Base-by-base conservation (phyloP, 169 alveolate species). In the Plasmodium ovale region DNA sequence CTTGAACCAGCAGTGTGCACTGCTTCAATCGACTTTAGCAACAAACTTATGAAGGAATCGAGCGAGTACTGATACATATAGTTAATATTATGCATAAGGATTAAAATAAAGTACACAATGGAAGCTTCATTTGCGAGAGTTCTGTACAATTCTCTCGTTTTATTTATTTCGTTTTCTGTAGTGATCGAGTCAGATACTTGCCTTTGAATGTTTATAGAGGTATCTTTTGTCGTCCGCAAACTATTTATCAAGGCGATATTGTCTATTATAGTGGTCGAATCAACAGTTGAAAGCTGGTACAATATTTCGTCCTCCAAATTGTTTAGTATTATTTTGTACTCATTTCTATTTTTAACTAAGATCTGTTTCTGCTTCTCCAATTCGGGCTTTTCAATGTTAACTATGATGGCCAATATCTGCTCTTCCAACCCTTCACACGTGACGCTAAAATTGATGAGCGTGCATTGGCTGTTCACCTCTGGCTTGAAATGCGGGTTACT, bases 401-500 rank as follows among this genome's bases (percentile, higher is more conserved):
- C 99, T 53, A 98, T 98, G 92, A 94, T 96, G 19, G 98, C 98
- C 58, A 97, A 87, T 51, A 98, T 95, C 93, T 97, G 98, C 65
- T 98, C 99, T 95, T 98, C 99, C 72, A 98, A 93, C 59, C 99
- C 99, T 68, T 95, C 95, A 87, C 98, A 99, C 10, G 99, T 98
- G 74, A 97, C 99, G 87, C 97, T 97, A 94, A 98, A 98, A 95
- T 98, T 97, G 60, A 98, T 97, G 68, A 98, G 91, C 12, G 99
- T 97, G 85, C 99, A 97, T 92, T 97, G 97, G 31, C 99, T 99
- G 14, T 98, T 99, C 25, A 97, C 96, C 94, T 98, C 99, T 3
- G 99, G 99, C 89, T 97, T 97, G 96, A 96, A 98, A 90, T 98
- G 99, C 47, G 99, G 99, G 60, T 98, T 98, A 77, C 97, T 95